These are phyloP conservation scores for Salvia sclarea DNA, from an alignment of 305 asterid species.

Conservation along the genomic window DNA sequence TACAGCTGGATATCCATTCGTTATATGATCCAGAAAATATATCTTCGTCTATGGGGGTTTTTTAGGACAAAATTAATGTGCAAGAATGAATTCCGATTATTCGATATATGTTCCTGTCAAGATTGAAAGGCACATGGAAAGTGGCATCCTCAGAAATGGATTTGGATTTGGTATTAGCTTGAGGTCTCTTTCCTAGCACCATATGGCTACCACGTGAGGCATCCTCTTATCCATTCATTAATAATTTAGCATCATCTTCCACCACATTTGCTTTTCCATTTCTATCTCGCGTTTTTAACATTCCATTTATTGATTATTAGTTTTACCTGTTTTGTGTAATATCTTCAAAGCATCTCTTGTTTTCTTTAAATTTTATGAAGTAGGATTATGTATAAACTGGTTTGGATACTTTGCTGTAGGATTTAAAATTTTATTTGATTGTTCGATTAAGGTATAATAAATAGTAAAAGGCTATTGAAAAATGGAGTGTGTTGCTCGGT, in stretches of 20 bases:
- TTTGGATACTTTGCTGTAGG: too few relatives aligned
- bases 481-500: too few relatives aligned
- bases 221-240: slow-evolving; percentile 27
- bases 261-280: slow-evolving; percentile 21
- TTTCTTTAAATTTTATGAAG: background rate
- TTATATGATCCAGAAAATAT: slow-evolving; percentile 26
- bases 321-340: too few relatives aligned
- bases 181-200: slow-evolving; percentile 26
- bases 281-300: background rate
- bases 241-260: slow-evolving; percentile 25
- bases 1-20: slow-evolving; percentile 3
- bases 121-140: slow-evolving; percentile 23
- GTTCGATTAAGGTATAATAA: too few relatives aligned
- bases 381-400: too few relatives aligned
- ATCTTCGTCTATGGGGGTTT: background rate
- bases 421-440: too few relatives aligned
- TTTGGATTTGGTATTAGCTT: slow-evolving; percentile 20
- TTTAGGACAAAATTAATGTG: slow-evolving; percentile 8
- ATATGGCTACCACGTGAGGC: slow-evolving; percentile 38
- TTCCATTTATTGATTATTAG: background rate
- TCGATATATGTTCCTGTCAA: background rate
- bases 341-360: background rate
- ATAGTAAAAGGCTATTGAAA: too few relatives aligned
- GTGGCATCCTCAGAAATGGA: slow-evolving; percentile 20
- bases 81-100: background rate